Conservation (phyloP, 169 alveolate genomes). For the Cryptosporidium meleagridis region DNA sequence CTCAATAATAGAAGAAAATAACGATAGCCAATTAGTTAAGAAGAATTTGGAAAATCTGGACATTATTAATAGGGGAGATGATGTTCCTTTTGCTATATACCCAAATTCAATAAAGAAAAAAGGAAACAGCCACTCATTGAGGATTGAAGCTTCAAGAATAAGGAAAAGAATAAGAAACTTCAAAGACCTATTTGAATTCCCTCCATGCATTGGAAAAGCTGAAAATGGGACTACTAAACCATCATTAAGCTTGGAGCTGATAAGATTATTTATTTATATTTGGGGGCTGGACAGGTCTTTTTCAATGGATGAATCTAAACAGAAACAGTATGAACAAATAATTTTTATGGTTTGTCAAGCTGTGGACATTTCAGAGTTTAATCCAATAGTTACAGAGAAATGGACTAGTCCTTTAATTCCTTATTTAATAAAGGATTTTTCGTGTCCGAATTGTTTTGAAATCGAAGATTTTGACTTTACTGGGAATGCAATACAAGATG, state of each 20-base stretch:
- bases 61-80: background rate
- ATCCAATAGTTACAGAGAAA: constrained; percentile 1
- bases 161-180: background rate
- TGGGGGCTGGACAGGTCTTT: constrained; percentile 44
- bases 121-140: background rate
- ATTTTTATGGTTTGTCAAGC: constrained; percentile 41
- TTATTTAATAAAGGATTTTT: constrained; percentile 34
- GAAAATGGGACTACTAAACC: background rate
- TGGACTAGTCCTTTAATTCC: constrained; percentile 45
- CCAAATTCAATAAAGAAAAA: constrained; percentile 1
- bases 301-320: background rate
- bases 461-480: constrained; percentile 67
- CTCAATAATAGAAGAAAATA: background rate
- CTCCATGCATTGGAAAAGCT: constrained; percentile 13
- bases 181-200: constrained; percentile 35
- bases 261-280: constrained; percentile 28
- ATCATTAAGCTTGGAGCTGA: background rate
- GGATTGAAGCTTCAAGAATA: background rate
- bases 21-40: background rate
- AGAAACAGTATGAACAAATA: constrained; percentile 28
- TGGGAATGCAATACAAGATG: constrained; percentile 24
- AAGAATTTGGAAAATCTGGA: background rate
- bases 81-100: constrained; percentile 31
- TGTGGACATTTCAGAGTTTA: constrained; percentile 37
- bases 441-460: constrained; percentile 64